These are phyloP conservation scores for Starmerella powellii DNA, from an alignment of 805 yeast species.

Conservation along the genomic window DNA sequence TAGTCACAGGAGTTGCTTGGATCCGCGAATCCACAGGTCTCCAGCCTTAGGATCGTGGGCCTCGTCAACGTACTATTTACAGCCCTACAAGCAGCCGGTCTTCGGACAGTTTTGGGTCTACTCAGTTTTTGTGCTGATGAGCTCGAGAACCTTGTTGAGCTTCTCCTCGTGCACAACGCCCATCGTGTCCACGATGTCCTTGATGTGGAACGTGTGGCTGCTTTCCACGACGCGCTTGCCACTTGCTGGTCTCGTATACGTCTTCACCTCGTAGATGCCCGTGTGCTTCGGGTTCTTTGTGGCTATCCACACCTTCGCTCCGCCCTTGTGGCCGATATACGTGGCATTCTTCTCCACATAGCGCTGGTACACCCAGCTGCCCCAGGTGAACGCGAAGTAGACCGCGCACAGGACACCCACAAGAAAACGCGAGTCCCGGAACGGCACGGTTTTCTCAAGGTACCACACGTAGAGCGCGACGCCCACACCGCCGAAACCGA, in stretches of 20 bases:
- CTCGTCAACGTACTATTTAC: too few species aligned
- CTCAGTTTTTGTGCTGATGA: neutral
- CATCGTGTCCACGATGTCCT: constrained; percentile 13
- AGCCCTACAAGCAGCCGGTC: too few species aligned
- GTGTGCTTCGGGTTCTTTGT: constrained; percentile 11
- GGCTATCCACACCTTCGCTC: constrained; percentile 12
- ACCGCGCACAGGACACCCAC: constrained; percentile 14
- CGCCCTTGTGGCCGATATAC: constrained; percentile 17
- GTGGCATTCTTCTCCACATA: constrained; percentile 15
- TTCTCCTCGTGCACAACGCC: constrained; percentile 14
- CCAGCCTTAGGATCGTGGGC: too few species aligned
- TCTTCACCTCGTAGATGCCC: constrained; percentile 5
- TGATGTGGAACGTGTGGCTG: constrained; percentile 2
- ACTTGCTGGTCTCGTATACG: neutral
- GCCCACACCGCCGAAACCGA: constrained; percentile 17
- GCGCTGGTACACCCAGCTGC: constrained; percentile 14
- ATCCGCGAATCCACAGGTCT: too few species aligned
- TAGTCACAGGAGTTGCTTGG: too few species aligned
- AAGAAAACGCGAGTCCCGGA: constrained; percentile 8
- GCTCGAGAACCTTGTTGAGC: constrained; percentile 6
- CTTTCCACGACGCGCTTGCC: neutral
- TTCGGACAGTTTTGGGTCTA: too few species aligned
- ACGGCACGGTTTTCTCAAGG: constrained; percentile 16
- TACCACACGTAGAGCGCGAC: constrained; percentile 16
- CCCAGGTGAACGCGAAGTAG: constrained; percentile 12